Evolutionary conservation across 352 stramenopile species (phyloP), one percentile per base, ranked within the genome.

Genomic region (Phytopythium ostracodes): DNA sequence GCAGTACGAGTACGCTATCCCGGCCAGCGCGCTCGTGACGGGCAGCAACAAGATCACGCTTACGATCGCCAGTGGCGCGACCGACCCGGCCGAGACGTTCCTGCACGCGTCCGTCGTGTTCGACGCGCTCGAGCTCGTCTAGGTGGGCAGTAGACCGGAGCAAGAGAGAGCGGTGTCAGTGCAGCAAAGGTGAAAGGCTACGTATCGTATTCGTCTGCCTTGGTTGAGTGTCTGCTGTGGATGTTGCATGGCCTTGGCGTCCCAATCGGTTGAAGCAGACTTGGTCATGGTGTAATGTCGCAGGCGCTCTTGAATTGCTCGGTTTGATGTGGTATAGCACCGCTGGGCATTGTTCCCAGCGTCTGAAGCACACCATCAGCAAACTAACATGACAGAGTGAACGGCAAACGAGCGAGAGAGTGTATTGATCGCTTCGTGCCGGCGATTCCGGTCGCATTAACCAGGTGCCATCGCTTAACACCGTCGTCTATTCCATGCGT

Each of bases 401-500:
- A 18, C 17, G 24, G 46, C 44, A 51, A 47, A 52, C 47, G 47
- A 54, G 27, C 47, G 27, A 49, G 51, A 35, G 42, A 29, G 66
- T 79, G 53, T 72, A 73, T 75, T 70, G 27, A 27, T 17, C 11
- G 27, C 47, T 57, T 46, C 44, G 60, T 52, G 35, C 62, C 56
- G 67, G 63, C 81, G 74, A 60, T 68, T 67, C 68, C 66, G 76
- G 79, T 89, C 74, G 79, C 86, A 95, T 96, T 96, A 96, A 96
- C 87, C 87, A 78, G 83, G 84, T 91, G 87, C 84, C 87, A 96
- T 96, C 87, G 87, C 87, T 87, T 87, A 94, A 96, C 87, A 92
- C 84, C 87, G 81, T 96, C 87, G 87, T 96, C 71, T 96, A 94
- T 92, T 96, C 87, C 87, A 96, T 96, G 87, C 84, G 76, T 83